Conservation (phyloP, 1,284 basidiomycete genomes). For the Laetiporus sulphureus region DNA sequence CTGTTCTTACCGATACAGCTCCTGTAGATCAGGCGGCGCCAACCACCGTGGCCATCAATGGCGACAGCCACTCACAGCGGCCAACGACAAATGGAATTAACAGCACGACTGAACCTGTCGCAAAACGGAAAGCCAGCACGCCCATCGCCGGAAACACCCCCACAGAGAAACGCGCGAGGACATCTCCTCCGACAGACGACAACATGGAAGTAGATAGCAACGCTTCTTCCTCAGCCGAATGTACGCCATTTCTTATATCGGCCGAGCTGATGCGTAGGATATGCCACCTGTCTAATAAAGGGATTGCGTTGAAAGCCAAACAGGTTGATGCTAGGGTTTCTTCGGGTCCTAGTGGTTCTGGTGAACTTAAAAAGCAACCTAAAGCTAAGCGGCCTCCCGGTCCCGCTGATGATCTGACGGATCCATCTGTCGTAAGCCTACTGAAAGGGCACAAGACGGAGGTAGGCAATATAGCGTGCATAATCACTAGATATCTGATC, state of each 20-base stretch:
- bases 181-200: constrained; percentile 16
- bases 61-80: too few relatives aligned
- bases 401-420: constrained; percentile 4
- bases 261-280: neutral
- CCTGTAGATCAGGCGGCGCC: too few relatives aligned
- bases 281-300: constrained; percentile 3
- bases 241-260: constrained; percentile 19
- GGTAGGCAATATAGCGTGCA: constrained; percentile 28
- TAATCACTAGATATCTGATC: neutral
- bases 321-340: constrained; percentile 3
- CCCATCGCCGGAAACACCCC: constrained; percentile 19
- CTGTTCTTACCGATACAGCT: constrained; percentile 14
- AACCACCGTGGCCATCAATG: too few relatives aligned
- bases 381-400: constrained; percentile 1
- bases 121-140: constrained; percentile 26
- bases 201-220: constrained; percentile 20
- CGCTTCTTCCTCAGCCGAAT: constrained; percentile 18
- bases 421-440: constrained; percentile 30
- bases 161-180: constrained; percentile 26
- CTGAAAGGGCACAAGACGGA: constrained; percentile 58
- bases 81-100: constrained; percentile 7
- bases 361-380: constrained; percentile 2
- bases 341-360: constrained; percentile 1
- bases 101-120: constrained; percentile 13
- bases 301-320: neutral